Conservation (phyloP, 352 stramenopile species). For the Pythium apleroticum region DNA sequence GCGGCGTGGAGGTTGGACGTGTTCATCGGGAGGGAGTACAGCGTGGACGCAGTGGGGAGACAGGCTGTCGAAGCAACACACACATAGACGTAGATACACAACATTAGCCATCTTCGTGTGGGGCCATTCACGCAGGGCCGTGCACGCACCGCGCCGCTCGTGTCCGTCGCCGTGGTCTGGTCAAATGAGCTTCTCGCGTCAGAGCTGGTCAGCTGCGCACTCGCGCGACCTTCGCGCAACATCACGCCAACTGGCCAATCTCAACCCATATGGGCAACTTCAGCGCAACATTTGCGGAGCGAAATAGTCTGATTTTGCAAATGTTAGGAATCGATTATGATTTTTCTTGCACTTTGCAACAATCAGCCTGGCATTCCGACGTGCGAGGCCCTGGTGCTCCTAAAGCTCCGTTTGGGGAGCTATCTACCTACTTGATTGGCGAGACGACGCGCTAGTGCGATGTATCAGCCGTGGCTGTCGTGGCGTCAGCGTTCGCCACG, state of each 20-base stretch:
- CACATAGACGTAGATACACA: background rate
- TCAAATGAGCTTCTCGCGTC: conserved; percentile 14
- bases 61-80: background rate
- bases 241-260: conserved; percentile 2
- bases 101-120: background rate
- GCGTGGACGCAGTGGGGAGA: conserved; percentile 4
- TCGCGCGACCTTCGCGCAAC: conserved; percentile 27
- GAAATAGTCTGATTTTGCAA: conserved; percentile 11
- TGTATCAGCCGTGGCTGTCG: background rate
- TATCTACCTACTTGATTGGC: background rate
- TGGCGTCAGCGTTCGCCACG: background rate
- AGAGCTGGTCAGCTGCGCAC: background rate
- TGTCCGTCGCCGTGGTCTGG: background rate
- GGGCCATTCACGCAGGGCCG: background rate
- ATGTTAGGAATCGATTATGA: conserved; percentile 10
- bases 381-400: conserved; percentile 5
- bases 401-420: background rate
- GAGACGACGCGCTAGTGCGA: background rate
- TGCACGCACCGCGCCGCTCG: conserved; percentile 2
- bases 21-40: conserved; percentile 26
- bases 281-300: conserved; percentile 1
- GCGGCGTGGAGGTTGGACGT: conserved; percentile 75
- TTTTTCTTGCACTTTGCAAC: background rate
- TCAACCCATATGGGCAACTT: conserved; percentile 1
- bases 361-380: conserved; percentile 17